Evolutionary conservation across 2,329 filamentous ascomycete species (phyloP).

Genomic region (Zymoseptoria tritici): DNA sequence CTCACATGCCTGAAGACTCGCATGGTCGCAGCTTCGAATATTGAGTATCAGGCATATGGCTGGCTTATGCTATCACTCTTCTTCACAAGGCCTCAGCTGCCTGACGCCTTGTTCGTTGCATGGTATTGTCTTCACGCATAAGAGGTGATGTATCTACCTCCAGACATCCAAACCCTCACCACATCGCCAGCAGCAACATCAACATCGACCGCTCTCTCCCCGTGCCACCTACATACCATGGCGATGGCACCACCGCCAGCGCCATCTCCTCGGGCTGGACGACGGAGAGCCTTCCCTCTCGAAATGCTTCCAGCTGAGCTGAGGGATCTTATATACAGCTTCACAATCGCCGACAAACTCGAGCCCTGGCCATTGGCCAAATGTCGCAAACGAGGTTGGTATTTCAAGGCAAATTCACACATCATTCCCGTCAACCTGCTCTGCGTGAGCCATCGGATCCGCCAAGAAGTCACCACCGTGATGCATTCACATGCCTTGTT

Average conservation of each 20-base stretch:
- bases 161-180: too few species aligned
- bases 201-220: too few species aligned
- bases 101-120: too few species aligned
- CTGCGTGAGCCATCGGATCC: conserved; percentile 13
- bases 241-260: too few species aligned
- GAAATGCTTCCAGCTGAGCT: conserved; percentile 18
- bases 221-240: too few species aligned
- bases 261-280: too few species aligned
- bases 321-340: conserved; percentile 17
- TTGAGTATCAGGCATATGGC: background rate
- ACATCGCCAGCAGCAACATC: too few species aligned
- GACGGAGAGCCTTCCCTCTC: too few species aligned
- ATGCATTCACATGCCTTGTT: conserved; percentile 17
- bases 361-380: conserved; percentile 7
- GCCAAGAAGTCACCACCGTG: conserved; percentile 16
- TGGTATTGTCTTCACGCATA: too few species aligned
- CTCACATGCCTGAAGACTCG: background rate
- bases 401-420: background rate
- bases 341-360: conserved; percentile 5
- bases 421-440: conserved; percentile 7
- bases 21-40: background rate
- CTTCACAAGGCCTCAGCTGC: too few species aligned
- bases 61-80: background rate
- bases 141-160: too few species aligned
- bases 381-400: background rate